Evolutionary conservation across 306 rosid genomes (phyloP).

Genomic region (Acacia crassicarpa): DNA sequence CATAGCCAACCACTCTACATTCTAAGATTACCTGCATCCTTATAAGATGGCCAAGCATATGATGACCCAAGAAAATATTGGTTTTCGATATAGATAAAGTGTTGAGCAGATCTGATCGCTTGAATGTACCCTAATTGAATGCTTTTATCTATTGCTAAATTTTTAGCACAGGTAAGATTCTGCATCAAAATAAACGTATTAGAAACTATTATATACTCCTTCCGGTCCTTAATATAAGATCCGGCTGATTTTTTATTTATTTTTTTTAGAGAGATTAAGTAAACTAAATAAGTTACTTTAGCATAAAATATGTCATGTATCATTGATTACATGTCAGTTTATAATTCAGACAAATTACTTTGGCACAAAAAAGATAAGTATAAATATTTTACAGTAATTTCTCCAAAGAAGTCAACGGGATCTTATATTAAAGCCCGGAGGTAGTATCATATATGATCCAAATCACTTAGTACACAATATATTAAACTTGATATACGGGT

Average conservation of each 20-base stretch:
- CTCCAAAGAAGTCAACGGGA: too few species aligned
- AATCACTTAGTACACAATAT: slow-evolving; percentile 18
- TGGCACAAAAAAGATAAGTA: too few species aligned
- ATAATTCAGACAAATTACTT: too few species aligned
- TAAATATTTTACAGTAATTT: too few species aligned
- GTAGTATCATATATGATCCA: background rate
- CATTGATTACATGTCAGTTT: too few species aligned
- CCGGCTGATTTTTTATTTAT: accelerated
- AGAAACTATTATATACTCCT: slow-evolving; percentile 18
- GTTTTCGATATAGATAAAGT: slow-evolving; percentile 89
- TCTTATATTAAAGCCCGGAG: too few species aligned
- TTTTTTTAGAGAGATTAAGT: too few species aligned
- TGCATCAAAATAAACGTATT: slow-evolving; percentile 46
- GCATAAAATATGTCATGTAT: too few species aligned
- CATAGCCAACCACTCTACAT: slow-evolving; percentile 19
- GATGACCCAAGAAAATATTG: slow-evolving; percentile 96
- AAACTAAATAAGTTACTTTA: too few species aligned
- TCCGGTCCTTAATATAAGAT: too few species aligned
- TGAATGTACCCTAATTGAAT: slow-evolving; percentile 88
- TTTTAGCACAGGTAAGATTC: slow-evolving; percentile 80
- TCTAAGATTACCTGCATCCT: slow-evolving; percentile 66
- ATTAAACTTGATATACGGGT: slow-evolving; percentile 12
- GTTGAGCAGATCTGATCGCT: slow-evolving; percentile 96
- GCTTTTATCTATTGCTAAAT: slow-evolving; percentile 79
- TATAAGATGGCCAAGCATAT: slow-evolving; percentile 83